Percentiles rank a stretch among this genome's conserved stretches.
Evolutionary conservation across 2,329 filamentous ascomycete genomes (phyloP).

Genomic region (Aspergillus piperis): DNA sequence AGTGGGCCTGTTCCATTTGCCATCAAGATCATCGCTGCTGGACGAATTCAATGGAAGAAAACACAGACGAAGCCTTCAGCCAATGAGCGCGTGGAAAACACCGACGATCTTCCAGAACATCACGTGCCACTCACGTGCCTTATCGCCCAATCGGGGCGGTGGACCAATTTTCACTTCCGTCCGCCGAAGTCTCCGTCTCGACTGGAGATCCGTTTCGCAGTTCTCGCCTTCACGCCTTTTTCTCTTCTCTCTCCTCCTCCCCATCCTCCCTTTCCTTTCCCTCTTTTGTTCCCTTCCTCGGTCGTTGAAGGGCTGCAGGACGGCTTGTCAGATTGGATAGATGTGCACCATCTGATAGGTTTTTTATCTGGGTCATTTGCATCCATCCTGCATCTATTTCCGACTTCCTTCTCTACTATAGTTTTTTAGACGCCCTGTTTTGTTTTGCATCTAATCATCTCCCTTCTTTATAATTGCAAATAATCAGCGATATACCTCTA

Average conservation of each 20-base stretch:
- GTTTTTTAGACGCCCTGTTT: slow-evolving; percentile 7
- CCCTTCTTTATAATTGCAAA: slow-evolving; percentile 8
- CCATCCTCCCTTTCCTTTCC: slow-evolving; percentile 19
- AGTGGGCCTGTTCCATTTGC: neutral
- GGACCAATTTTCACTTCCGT: slow-evolving; percentile 21
- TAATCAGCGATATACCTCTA: neutral
- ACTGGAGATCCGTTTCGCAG: slow-evolving; percentile 1
- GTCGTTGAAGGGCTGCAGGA: slow-evolving; percentile 32
- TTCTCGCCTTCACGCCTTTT: slow-evolving; percentile 6
- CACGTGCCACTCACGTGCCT: slow-evolving; percentile 23
- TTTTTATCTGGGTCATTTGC: slow-evolving; percentile 11
- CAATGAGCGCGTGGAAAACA: slow-evolving; percentile 7
- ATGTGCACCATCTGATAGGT: slow-evolving; percentile 12
- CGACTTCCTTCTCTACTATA: slow-evolving; percentile 17
- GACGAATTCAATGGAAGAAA: neutral
- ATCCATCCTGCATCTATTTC: slow-evolving; percentile 16
- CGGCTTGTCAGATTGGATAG: slow-evolving; percentile 23
- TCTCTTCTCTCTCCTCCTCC: slow-evolving; percentile 17
- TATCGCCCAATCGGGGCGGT: slow-evolving; percentile 12
- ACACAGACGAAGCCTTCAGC: neutral
- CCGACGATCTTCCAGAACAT: slow-evolving; percentile 1
- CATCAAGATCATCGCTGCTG: neutral
- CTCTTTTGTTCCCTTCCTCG: slow-evolving; percentile 13
- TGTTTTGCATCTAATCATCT: slow-evolving; percentile 2
- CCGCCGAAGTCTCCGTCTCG: slow-evolving; percentile 12